phyloP scores from a whole-genome alignment of 768 basidiomycete genomes.

The Kwoniella mangroviensis region DNA sequence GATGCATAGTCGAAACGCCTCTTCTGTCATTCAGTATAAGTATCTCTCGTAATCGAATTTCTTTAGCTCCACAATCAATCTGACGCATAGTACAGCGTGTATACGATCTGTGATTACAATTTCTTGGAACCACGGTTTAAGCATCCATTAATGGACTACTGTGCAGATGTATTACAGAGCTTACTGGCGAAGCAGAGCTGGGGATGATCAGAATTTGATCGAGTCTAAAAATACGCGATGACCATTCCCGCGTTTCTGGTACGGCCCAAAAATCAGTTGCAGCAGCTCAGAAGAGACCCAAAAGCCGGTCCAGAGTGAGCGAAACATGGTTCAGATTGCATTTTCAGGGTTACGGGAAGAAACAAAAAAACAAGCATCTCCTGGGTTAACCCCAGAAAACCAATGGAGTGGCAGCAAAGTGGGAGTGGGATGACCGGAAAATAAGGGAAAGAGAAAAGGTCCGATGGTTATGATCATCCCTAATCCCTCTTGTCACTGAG shows the following conservation, averaged over 20 bases:
- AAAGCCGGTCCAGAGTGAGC: not conserved
- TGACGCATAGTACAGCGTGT: not conserved
- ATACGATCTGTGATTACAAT: not conserved
- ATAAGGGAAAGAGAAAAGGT: not conserved
- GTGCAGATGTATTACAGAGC: not conserved
- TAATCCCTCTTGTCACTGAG: not conserved
- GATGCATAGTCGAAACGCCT: constrained; percentile 11
- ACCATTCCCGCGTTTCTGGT: constrained; percentile 4
- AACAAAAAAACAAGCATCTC: not conserved
- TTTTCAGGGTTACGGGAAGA: constrained; percentile 6
- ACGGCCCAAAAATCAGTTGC: not conserved
- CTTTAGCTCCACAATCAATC: constrained; percentile 4
- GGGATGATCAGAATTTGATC: constrained; percentile 6
- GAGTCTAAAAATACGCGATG: constrained; percentile 8
- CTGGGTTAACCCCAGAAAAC: too few species aligned
- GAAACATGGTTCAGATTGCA: constrained; percentile 13
- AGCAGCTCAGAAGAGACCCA: not conserved
- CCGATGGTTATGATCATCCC: not conserved
- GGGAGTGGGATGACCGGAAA: constrained; percentile 2
- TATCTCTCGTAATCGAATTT: not conserved
- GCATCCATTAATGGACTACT: not conserved
- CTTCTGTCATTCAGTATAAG: constrained; percentile 17
- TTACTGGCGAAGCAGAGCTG: not conserved
- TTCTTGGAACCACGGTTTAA: not conserved
- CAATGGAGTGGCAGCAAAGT: too few species aligned